These are phyloP conservation scores for Silene coronaria DNA, from an alignment of 179 eudicot species.

Conservation along the genomic window DNA sequence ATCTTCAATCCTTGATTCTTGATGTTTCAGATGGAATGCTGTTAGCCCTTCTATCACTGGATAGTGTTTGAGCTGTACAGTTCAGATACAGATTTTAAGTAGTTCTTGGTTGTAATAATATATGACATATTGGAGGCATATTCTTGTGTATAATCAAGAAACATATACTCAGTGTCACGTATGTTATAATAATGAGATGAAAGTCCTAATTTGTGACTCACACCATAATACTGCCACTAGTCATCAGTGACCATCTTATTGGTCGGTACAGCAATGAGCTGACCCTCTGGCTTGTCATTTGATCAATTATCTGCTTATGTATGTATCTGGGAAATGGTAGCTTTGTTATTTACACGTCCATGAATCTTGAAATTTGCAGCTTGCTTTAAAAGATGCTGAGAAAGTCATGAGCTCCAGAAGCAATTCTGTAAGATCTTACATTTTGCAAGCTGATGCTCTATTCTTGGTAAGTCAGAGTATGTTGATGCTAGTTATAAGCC, in stretches of 20 bases:
- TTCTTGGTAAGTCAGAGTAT: constrained; percentile 34
- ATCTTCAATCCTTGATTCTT: neutral
- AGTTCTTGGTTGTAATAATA: neutral
- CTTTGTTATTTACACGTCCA: neutral
- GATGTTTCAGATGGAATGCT: neutral
- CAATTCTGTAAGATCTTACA: constrained; percentile 48
- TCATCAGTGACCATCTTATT: neutral
- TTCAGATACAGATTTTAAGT: neutral
- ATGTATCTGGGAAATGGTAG: neutral
- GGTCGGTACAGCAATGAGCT: too few relatives aligned
- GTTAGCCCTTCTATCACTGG: neutral
- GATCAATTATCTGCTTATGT: neutral
- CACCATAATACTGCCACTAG: neutral
- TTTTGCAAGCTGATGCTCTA: constrained; percentile 78
- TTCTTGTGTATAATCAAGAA: neutral
- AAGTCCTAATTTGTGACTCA: neutral
- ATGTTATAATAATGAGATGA: neutral
- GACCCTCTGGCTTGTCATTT: neutral
- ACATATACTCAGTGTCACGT: neutral
- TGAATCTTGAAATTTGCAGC: constrained; percentile 36
- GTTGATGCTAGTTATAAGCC: neutral
- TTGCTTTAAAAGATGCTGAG: constrained; percentile 93
- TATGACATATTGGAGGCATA: neutral
- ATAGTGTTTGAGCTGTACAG: neutral
- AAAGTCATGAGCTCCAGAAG: constrained; percentile 54